Conservation (phyloP, 768 basidiomycete genomes). For the Trametes coccinea region DNA sequence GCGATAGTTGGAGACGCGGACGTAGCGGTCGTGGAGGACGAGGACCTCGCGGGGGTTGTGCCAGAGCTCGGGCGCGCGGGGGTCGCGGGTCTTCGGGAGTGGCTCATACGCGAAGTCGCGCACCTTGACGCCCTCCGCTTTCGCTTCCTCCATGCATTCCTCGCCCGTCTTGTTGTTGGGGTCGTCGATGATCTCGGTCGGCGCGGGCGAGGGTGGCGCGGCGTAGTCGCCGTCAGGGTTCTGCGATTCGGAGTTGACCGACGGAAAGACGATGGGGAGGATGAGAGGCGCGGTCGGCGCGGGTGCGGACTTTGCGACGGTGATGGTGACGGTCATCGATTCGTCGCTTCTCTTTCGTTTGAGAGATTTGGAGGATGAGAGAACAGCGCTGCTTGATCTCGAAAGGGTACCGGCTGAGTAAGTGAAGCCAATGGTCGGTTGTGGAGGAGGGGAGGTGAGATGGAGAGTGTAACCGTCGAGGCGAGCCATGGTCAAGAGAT, state of each 20-base stretch:
- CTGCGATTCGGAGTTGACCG: background rate
- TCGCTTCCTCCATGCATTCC: conserved; percentile 20
- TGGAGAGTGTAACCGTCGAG: conserved; percentile 11
- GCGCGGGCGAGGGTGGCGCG: conserved; percentile 28
- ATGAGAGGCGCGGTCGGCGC: background rate
- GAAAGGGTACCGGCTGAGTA: conserved; percentile 12
- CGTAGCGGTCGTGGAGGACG: conserved; percentile 30
- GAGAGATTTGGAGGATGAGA: background rate
- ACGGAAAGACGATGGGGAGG: conserved; percentile 16
- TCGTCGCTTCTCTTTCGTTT: conserved; percentile 16
- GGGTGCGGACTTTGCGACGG: background rate
- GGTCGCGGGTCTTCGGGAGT: conserved; percentile 9
- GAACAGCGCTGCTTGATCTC: background rate
- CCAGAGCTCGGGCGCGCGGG: conserved; percentile 29
- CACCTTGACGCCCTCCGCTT: conserved; percentile 33
- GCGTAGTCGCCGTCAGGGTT: background rate
- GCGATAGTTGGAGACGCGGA: conserved; percentile 23
- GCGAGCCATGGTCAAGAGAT: conserved; percentile 1
- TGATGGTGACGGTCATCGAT: conserved; percentile 14
- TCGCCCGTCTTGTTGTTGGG: conserved; percentile 8
- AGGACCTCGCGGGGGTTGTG: conserved; percentile 26
- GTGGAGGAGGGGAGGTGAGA: conserved; percentile 4
- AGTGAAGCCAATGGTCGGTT: conserved; percentile 8
- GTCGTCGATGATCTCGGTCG: conserved; percentile 31
- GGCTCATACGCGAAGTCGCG: conserved; percentile 34